Evolutionary conservation across 2,329 filamentous ascomycete genomes (phyloP).

Genomic region (Harringtonia lauricola): DNA sequence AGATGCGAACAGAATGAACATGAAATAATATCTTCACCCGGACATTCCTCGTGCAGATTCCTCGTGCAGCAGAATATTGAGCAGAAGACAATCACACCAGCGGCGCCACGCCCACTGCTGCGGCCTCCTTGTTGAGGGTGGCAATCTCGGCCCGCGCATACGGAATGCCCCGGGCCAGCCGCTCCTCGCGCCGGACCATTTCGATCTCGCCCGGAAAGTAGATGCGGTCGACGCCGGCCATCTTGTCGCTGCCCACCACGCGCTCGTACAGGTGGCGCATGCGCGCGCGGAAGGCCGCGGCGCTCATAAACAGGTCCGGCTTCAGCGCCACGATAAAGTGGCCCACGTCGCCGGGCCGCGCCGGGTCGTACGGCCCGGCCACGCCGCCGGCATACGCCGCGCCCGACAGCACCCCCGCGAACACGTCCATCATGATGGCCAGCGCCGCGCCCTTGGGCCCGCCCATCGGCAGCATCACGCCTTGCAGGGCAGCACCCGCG

Average conservation of each 20-base stretch:
- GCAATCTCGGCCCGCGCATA: conserved; percentile 1
- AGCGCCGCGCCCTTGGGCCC: conserved; percentile 50
- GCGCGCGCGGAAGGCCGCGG: conserved; percentile 38
- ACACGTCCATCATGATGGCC: conserved; percentile 53
- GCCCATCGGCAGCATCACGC: conserved; percentile 33
- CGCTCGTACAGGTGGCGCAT: conserved; percentile 12
- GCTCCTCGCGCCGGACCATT: not conserved
- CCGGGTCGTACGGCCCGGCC: conserved; percentile 38
- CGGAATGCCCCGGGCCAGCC: not conserved
- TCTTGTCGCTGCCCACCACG: conserved; percentile 9
- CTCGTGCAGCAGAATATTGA: no score
- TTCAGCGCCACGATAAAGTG: conserved; percentile 44
- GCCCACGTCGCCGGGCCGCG: conserved; percentile 38
- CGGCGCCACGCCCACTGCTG: not conserved
- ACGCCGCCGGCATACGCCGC: conserved; percentile 48
- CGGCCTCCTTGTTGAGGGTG: not conserved
- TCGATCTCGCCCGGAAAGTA: conserved; percentile 8
- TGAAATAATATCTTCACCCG: no score
- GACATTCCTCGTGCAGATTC: no score
- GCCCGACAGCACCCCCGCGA: conserved; percentile 46
- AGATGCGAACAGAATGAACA: no score
- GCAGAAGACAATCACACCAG: no score
- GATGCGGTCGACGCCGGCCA: conserved; percentile 9
- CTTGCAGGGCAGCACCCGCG: conserved; percentile 11
- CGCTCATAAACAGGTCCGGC: conserved; percentile 38